These are phyloP conservation scores for Gastroboletus turbinatus DNA, from an alignment of 1,284 basidiomycete genomes.

Conservation along the genomic window DNA sequence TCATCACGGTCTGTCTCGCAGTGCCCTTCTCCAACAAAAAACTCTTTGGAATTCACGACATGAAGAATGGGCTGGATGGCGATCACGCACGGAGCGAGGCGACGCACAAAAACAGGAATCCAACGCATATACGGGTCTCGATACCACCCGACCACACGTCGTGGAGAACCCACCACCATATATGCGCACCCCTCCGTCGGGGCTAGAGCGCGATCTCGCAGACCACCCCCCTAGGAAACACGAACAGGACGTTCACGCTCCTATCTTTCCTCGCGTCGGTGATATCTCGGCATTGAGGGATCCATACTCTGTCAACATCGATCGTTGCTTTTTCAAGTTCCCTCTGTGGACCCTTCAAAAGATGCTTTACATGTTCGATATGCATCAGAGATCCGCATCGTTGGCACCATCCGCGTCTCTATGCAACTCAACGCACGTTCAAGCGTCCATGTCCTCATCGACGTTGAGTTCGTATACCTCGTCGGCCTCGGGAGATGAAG, in stretches of 20 bases:
- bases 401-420: neutral
- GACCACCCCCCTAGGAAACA: conserved; percentile 11
- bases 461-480: conserved; percentile 25
- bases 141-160: neutral
- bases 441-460: conserved; percentile 22
- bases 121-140: conserved; percentile 27
- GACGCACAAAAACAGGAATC: conserved; percentile 24
- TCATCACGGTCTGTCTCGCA: conserved; percentile 59
- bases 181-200: conserved; percentile 25
- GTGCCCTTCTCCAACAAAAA: conserved; percentile 55
- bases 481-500: conserved; percentile 14
- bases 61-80: conserved; percentile 47
- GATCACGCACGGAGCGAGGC: conserved; percentile 23
- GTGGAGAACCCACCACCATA: conserved; percentile 15
- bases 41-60: conserved; percentile 57
- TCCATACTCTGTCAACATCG: conserved; percentile 51
- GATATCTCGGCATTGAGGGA: conserved; percentile 58
- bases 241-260: conserved; percentile 28
- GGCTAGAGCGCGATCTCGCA: conserved; percentile 29
- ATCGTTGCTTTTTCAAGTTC: conserved; percentile 55
- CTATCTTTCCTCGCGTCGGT: conserved; percentile 63
- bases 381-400: conserved; percentile 36
- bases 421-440: neutral
- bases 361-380: conserved; percentile 57
- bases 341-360: conserved; percentile 67